phyloP scores from a whole-genome alignment of 2,329 filamentous ascomycete genomes.

The Zalaria obscura region DNA sequence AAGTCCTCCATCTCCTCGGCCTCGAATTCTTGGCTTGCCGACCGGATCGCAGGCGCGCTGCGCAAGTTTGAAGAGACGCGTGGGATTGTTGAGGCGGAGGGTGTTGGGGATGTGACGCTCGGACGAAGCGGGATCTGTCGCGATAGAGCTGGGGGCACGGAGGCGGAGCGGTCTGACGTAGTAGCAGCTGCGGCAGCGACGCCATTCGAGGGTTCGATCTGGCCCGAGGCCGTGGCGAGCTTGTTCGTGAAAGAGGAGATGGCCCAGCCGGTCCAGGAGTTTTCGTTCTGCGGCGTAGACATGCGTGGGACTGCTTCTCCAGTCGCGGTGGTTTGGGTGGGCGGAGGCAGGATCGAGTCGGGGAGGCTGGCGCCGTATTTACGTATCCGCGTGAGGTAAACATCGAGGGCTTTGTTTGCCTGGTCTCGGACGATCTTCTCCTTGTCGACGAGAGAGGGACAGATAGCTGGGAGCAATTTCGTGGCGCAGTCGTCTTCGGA shows the following conservation, averaged over 20 bases:
- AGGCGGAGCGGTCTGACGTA: conserved; percentile 43
- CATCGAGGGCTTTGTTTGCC: conserved; percentile 74
- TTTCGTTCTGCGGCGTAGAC: conserved; percentile 58
- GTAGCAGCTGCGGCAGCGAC: conserved; percentile 44
- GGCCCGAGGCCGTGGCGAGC: conserved; percentile 65
- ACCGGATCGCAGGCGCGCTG: conserved; percentile 6
- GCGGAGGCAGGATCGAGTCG: conserved; percentile 61
- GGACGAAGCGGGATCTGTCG: conserved; percentile 2
- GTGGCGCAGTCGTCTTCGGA: conserved; percentile 77
- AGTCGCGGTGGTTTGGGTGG: conserved; percentile 34
- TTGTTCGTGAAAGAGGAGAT: conserved; percentile 99
- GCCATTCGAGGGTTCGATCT: conserved; percentile 55
- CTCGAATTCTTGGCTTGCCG: not conserved
- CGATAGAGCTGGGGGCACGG: conserved; percentile 14
- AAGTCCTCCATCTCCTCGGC: conserved; percentile 41
- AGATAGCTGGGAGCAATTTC: conserved; percentile 72
- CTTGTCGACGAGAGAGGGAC: conserved; percentile 78
- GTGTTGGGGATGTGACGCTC: conserved; percentile 5
- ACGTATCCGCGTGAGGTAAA: conserved; percentile 69
- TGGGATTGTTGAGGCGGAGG: conserved; percentile 15
- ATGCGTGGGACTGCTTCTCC: conserved; percentile 50
- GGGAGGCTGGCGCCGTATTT: conserved; percentile 68
- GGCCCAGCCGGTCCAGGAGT: conserved; percentile 88
- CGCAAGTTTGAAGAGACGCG: conserved; percentile 15
- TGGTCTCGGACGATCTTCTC: conserved; percentile 89